Evolutionary conservation across 768 basidiomycete species (phyloP).

Genomic region (Lactarius hengduanensis): DNA sequence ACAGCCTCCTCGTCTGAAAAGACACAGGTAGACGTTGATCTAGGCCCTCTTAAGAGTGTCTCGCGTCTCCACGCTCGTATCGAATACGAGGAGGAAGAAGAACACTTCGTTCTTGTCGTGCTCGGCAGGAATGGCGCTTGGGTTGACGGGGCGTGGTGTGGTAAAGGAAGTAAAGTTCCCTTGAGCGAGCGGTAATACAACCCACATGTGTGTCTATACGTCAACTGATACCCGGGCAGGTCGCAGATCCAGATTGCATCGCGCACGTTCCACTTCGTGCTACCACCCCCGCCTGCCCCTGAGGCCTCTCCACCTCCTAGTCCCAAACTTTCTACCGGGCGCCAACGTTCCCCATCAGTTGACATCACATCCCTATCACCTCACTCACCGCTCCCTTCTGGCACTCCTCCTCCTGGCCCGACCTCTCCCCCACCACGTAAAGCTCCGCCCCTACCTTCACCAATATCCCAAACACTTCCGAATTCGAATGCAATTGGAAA

Average conservation of each 20-base stretch:
- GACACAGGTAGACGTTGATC: constrained; percentile 77
- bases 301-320: constrained; percentile 82
- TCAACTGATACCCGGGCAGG: constrained; percentile 42
- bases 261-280: constrained; percentile 93
- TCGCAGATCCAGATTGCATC: constrained; percentile 97
- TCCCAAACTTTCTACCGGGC: constrained; percentile 63
- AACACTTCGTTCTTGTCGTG: constrained; percentile 85
- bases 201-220: constrained; percentile 17
- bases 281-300: constrained; percentile 81
- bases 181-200: constrained; percentile 71
- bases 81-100: constrained; percentile 87
- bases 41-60: constrained; percentile 95
- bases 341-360: constrained; percentile 72
- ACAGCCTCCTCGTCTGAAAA: constrained; percentile 58
- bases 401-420: constrained; percentile 63
- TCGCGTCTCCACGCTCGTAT: constrained; percentile 97
- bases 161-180: constrained; percentile 82
- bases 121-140: constrained; percentile 97
- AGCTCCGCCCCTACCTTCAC: constrained; percentile 45
- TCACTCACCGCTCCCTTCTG: constrained; percentile 77
- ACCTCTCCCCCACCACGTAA: constrained; percentile 47
- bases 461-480: constrained; percentile 48
- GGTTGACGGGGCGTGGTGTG: constrained; percentile 97
- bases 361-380: constrained; percentile 71
- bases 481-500: constrained; percentile 57